Evolutionary conservation across 345 rosid genomes (phyloP), one percentile per base, ranked within the genome.

Genomic region (Lumnitzera racemosa): DNA sequence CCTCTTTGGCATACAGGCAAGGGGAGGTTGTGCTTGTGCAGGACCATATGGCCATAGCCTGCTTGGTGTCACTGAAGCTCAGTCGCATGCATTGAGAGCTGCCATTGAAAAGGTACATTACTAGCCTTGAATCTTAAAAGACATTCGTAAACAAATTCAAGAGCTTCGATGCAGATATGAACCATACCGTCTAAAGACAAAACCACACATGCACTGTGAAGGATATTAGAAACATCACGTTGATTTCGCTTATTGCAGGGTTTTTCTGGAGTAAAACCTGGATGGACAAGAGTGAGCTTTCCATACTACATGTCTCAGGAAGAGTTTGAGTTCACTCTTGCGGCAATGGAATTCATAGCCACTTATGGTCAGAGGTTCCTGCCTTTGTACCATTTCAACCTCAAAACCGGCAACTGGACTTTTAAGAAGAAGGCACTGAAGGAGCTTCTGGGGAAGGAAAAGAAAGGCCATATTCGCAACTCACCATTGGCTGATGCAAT

Each of bases 11-110:
- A 80, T 85, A 53, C 91, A 85, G 27, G 80, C 88, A 5, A 67
- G 91, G 51, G 88, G 79, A 0, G 88, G 88, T 0, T 80, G 88
- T 29, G 91, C 82, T 24, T 85, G 88, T 62, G 88, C 91, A 16
- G 80, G 76, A 48, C 91, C 91, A 20, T 85, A 85, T n/a, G 91
- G 86, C 14, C 91, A 85, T 17, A 3, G 20, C 24, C 53, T 85
- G 59, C 86, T 85, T 46, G 57, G 43, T 16, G 52, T 85, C 3
- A 29, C 60, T 27, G 59, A 75, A 50, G 15, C 43, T 47, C 57
- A 0, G 0, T 76, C 86, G 1, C 74, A 61, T 27, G 67, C 76
- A 11, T 3, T 81, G 2, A 70, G 84, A 59, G 57, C 73, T 12
- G 73, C 73, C 59, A 83, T 83, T 15, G 65, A 70, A 46, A 67